A percentile compares a stretch with the other conserved stretches of the same genome.
Conservation (phyloP, 306 rosid species). For the Calophaca sinica region DNA sequence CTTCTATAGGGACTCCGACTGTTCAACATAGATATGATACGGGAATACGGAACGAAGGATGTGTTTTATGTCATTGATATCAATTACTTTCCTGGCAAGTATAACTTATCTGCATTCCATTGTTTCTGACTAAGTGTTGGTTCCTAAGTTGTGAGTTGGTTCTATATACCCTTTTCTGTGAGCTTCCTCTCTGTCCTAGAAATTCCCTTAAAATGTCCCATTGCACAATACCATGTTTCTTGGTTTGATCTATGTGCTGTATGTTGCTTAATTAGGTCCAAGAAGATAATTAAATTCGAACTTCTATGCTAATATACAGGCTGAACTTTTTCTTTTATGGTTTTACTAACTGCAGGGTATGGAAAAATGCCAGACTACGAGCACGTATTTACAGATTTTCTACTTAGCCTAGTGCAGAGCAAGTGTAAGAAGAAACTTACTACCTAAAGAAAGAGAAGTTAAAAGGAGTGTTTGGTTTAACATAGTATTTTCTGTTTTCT, state of each 20-base stretch:
- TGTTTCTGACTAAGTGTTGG: background rate
- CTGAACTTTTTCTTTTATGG: background rate
- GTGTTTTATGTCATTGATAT: conserved; percentile 66
- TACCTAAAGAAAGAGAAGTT: conserved; percentile 17
- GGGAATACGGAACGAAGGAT: conserved; percentile 62
- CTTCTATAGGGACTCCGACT: conserved; percentile 56
- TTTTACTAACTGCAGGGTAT: conserved; percentile 44
- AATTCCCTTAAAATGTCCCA: background rate
- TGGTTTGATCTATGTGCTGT: background rate
- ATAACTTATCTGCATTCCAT: conserved; percentile 21
- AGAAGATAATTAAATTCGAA: background rate
- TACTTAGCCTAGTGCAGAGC: conserved; percentile 58
- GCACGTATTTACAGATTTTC: conserved; percentile 61
- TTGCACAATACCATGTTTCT: background rate
- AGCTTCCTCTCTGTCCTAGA: conserved; percentile 1
- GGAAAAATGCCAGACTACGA: conserved; percentile 67
- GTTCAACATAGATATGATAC: conserved; percentile 66
- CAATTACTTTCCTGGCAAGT: conserved; percentile 67
- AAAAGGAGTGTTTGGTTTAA: background rate
- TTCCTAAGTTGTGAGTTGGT: background rate
- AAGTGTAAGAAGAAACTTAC: conserved; percentile 54
- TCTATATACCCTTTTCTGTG: background rate
- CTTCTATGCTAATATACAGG: background rate
- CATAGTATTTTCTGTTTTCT: conserved; percentile 26
- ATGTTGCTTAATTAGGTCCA: background rate